Evolutionary conservation across 345 rosid genomes (phyloP).

Genomic region (Anacardium occidentale): DNA sequence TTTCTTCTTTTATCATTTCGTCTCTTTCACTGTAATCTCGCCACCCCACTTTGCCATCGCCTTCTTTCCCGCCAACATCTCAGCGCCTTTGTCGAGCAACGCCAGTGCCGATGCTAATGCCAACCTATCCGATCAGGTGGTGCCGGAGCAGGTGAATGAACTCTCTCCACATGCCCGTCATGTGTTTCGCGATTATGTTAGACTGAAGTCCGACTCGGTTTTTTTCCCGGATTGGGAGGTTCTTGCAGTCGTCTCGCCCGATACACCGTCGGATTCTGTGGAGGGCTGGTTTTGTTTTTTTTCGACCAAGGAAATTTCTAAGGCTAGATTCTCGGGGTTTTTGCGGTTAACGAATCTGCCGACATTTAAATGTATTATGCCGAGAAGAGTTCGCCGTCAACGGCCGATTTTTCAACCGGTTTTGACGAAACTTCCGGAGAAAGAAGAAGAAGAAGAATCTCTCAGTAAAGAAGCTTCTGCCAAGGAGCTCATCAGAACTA

Average conservation of each 20-base stretch:
- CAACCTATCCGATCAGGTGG: conserved; percentile 10
- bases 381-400: conserved; percentile 43
- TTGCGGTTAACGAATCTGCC: conserved; percentile 52
- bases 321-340: conserved; percentile 49
- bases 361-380: conserved; percentile 59
- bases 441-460: background rate
- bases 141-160: conserved; percentile 16
- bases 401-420: conserved; percentile 53
- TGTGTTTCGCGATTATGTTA: conserved; percentile 21
- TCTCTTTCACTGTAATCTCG: conserved; percentile 25
- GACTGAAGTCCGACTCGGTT: conserved; percentile 39
- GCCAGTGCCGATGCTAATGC: background rate
- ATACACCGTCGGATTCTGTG: background rate
- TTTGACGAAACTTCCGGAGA: conserved; percentile 30
- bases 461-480: conserved; percentile 13
- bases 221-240: conserved; percentile 80
- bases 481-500: conserved; percentile 49
- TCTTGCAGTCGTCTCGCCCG: conserved; percentile 45
- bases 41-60: conserved; percentile 2
- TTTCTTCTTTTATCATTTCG: conserved; percentile 28
- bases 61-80: conserved; percentile 6
- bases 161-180: background rate
- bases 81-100: background rate
- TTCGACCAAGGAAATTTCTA: conserved; percentile 48
- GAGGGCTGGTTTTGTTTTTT: conserved; percentile 47